These are phyloP conservation scores for Zalerion maritima DNA, from an alignment of 495 filamentous ascomycete genomes.

Conservation along the genomic window DNA sequence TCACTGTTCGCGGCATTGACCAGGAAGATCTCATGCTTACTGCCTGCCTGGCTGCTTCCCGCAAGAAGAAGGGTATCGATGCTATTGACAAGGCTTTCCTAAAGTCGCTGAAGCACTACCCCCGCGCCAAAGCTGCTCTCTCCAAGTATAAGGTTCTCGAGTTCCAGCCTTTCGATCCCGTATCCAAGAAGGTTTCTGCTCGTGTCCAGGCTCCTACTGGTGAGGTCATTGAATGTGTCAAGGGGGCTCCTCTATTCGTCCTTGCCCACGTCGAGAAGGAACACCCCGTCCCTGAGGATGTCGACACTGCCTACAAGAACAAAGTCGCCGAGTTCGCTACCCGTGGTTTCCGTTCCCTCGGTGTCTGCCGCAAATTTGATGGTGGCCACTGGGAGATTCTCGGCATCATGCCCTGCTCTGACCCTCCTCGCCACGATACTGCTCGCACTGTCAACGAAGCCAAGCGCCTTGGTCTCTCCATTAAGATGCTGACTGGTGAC, in stretches of 20 bases:
- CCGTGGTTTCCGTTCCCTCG: conserved; percentile 84
- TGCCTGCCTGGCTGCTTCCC: conserved; percentile 78
- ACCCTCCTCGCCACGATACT: conserved; percentile 84
- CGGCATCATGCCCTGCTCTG: conserved; percentile 85
- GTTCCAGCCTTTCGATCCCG: conserved; percentile 83
- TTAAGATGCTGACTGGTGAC: conserved; percentile 97
- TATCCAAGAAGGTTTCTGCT: conserved; percentile 84
- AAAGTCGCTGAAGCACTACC: conserved; percentile 67
- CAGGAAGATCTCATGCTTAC: conserved; percentile 78
- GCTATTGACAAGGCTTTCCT: conserved; percentile 91
- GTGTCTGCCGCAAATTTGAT: conserved; percentile 75
- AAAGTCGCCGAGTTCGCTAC: conserved; percentile 82
- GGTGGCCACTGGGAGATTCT: conserved; percentile 74
- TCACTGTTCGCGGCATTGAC: conserved; percentile 63
- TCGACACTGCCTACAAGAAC: conserved; percentile 70
- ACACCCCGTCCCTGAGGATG: conserved; percentile 53
- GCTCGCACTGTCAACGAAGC: conserved; percentile 83
- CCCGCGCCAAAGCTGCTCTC: conserved; percentile 59
- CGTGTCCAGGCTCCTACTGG: conserved; percentile 69
- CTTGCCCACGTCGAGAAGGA: conserved; percentile 72
- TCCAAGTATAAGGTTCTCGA: conserved; percentile 63
- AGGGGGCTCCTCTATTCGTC: conserved; percentile 79
- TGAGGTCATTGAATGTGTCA: conserved; percentile 72
- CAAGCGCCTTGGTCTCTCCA: conserved; percentile 69
- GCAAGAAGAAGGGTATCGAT: conserved; percentile 90